Evolutionary conservation across 495 filamentous ascomycete genomes (phyloP), one percentile per base, ranked within the genome.

Genomic region (Gamarada debralockiae): DNA sequence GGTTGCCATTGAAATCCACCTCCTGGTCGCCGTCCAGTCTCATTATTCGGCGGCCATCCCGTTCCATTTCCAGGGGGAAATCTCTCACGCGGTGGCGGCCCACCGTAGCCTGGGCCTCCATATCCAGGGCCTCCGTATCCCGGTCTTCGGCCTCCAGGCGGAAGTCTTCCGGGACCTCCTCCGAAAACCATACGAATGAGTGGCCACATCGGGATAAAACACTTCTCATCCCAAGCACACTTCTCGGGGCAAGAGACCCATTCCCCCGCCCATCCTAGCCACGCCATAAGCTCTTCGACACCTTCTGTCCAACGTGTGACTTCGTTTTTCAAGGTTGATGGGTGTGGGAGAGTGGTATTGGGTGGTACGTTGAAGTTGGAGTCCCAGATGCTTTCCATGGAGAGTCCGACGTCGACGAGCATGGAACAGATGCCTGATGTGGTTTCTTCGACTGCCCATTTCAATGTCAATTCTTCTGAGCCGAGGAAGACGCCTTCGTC

Each of bases 181-280:
- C 51, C 42, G 8, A 33, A 38, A 18, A 18, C 22, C 46, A 15
- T 23, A 15, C 50, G 56, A 18, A 61, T 55, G 7, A 66, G 36
- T 0, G 67, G 67, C 67, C 67, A 70, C 67, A 70, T 70, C 3
- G 67, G 67, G 31, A 70, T 65, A 43, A 58, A 70, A 46, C 65
- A 67, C 6, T 55, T 56, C 41, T 66, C 60, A 53, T 66, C 52
- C 58, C 56, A 58, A 7, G 40, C 60, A 48, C 65, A 70, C n/a
- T 54, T 44, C 39, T 57, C 50, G 9, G 45, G 49, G 43, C 65
- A 66, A 18, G 52, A 45, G 14, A 54, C 49, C 55, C 62, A 65
- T 48, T 67, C 61, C 41, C 62, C 60, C 23, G 55, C 64, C 67
- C 67, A 70, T 5, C 67, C 67, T 23, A 70, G 55, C 67, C 67